Base-by-base conservation (phyloP, 83 land plant genomes). In the Diphasiastrum complanatum region DNA sequence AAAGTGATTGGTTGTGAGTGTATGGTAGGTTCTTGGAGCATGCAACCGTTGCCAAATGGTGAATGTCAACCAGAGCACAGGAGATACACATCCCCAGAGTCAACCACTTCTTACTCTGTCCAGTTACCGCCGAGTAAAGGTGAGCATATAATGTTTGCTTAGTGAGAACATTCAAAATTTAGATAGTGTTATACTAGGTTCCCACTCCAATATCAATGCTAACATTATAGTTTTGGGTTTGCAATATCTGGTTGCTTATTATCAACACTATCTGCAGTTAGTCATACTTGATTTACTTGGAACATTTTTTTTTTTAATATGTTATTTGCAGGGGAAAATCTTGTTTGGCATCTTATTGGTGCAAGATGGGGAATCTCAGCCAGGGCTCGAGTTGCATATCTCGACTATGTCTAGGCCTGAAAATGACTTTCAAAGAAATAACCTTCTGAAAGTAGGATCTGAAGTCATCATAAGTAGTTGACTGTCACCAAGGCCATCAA, bases 11-110 rank as follows among this genome's bases (percentile, higher is more conserved):
- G 4, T 5, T 26, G 33, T 26, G 2, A 8, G 2, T 48, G 57
- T 33, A n/a, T 20, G 30, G 24, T 70, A 89, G 96, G 80, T 84
- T 5, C 58, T 86, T 11, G 97, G 97, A 36, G 97, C 91, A 63
- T 90, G 97, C 78, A 90, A 82, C 62, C 79, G 97, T 14, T 90
- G 97, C 63, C 82, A 81, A 68, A 83, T 83, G 97, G 76, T 86
- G 52, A 86, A 86, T 64, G 33, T 82, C 31, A 71, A 77, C 46
- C 70, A 65, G 58, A 40, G 62, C 55, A 69, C 73, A 22, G 86
- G 75, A 53, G 48, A 62, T 32, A 50, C 70, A 20, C 70, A 61
- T 31, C 71, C 65, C 50, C 51, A 73, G 19, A 82, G 66, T 25
- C 82, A 91, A 58, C 97, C 93, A 29, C 70, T 91, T 56, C 79